Percentiles rank a stretch among this genome's conserved stretches.
These are phyloP conservation scores for Penicillium macrosclerotiorum DNA, from an alignment of 495 filamentous ascomycete genomes.

Conservation along the genomic window DNA sequence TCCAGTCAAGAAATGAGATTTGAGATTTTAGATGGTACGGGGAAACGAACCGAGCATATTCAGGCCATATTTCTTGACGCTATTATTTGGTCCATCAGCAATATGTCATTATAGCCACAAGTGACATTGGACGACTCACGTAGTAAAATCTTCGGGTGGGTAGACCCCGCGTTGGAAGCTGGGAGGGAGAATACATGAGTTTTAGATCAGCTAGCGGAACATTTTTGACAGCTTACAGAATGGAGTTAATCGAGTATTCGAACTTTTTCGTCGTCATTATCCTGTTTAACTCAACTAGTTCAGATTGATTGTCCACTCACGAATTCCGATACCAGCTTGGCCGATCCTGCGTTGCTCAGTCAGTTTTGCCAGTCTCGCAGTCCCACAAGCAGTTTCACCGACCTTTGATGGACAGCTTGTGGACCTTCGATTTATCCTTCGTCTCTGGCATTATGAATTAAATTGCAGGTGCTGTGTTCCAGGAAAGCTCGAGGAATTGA, in stretches of 20 bases:
- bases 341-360: slow-evolving; percentile 54
- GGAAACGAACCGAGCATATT: slow-evolving; percentile 79
- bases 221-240: slow-evolving; percentile 54
- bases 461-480: not conserved
- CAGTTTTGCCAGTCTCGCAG: slow-evolving; percentile 14
- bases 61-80: slow-evolving; percentile 98
- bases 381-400: slow-evolving; percentile 3
- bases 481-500: slow-evolving; percentile 1
- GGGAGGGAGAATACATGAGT: slow-evolving; percentile 12
- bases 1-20: not conserved
- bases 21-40: not conserved
- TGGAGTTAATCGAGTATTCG: slow-evolving; percentile 95
- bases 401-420: slow-evolving; percentile 94
- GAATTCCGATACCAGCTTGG: slow-evolving; percentile 92
- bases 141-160: slow-evolving; percentile 94
- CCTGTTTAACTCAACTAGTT: not conserved
- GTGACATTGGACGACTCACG: too few species aligned
- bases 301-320: slow-evolving; percentile 51
- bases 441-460: slow-evolving; percentile 43
- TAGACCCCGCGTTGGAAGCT: slow-evolving; percentile 96
- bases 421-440: slow-evolving; percentile 87
- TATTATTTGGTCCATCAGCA: slow-evolving; percentile 28
- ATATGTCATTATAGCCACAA: too few species aligned
- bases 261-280: slow-evolving; percentile 56
- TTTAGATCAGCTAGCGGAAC: not conserved